Evolutionary conservation across 2,329 filamentous ascomycete genomes (phyloP).

Genomic region (Penicillium oxalicum): DNA sequence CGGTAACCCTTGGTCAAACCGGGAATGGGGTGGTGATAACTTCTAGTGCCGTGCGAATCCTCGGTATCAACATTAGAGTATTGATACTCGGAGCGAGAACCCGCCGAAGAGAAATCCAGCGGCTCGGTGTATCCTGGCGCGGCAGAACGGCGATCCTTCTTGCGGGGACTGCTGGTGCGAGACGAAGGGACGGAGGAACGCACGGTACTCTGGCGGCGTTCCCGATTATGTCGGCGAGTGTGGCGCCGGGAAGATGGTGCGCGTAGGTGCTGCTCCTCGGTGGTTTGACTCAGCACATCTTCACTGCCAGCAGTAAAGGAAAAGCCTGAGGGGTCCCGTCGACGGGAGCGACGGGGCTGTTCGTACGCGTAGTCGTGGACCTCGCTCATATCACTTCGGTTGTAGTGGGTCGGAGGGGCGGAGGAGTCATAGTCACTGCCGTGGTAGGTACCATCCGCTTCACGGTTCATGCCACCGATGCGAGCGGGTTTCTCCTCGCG

Average conservation of each 20-base stretch:
- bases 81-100: conserved; percentile 35
- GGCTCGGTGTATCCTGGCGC: conserved; percentile 41
- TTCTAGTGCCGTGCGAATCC: conserved; percentile 45
- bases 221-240: conserved; percentile 28
- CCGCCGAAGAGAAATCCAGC: conserved; percentile 38
- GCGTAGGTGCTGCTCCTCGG: conserved; percentile 31
- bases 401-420: conserved; percentile 51
- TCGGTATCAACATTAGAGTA: conserved; percentile 40
- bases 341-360: conserved; percentile 19
- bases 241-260: conserved; percentile 28
- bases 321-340: conserved; percentile 36
- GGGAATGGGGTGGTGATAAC: conserved; percentile 53
- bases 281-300: conserved; percentile 33
- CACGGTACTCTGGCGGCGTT: conserved; percentile 20
- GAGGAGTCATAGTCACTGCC: conserved; percentile 65
- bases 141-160: conserved; percentile 30
- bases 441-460: conserved; percentile 76
- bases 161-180: conserved; percentile 33
- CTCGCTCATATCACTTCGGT: conserved; percentile 46
- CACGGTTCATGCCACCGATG: conserved; percentile 82
- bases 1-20: conserved; percentile 45
- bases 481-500: conserved; percentile 78
- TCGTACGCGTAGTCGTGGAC: conserved; percentile 37
- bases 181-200: conserved; percentile 24
- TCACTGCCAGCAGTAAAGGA: conserved; percentile 48